Percentiles rank a stretch among this genome's conserved stretches.
These are phyloP conservation scores for Colletotrichum navitas DNA, from an alignment of 2,329 filamentous ascomycete species.

Conservation along the genomic window DNA sequence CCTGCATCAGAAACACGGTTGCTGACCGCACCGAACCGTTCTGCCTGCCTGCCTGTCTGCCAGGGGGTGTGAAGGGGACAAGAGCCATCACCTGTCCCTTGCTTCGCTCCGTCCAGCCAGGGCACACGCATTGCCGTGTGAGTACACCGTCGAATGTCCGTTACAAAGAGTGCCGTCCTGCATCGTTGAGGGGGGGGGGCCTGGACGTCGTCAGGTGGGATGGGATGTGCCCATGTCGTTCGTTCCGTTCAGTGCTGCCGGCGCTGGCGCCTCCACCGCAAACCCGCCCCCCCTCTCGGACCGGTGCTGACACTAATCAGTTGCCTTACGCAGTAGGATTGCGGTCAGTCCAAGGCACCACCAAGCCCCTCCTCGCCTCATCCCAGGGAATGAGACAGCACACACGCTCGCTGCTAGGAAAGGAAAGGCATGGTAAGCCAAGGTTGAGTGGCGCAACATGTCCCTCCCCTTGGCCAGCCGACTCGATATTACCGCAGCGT, in stretches of 20 bases:
- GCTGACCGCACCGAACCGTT: conserved; percentile 29
- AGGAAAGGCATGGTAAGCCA: conserved; percentile 13
- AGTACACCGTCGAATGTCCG: conserved; percentile 1
- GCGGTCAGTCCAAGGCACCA: conserved; percentile 12
- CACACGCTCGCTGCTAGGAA: conserved; percentile 1
- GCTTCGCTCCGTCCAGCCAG: conserved; percentile 7
- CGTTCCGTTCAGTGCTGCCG: conserved; percentile 10
- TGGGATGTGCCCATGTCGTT: conserved; percentile 6
- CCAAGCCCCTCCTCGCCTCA: conserved; percentile 6
- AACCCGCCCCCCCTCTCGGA: conserved; percentile 5
- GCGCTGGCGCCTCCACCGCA: conserved; percentile 23
- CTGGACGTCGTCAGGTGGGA: not conserved
- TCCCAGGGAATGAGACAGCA: conserved; percentile 22
- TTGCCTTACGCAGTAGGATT: conserved; percentile 11
- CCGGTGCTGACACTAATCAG: conserved; percentile 28
- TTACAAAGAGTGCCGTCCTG: not conserved
- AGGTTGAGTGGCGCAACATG: conserved; percentile 1
- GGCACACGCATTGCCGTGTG: conserved; percentile 13
- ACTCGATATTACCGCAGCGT: conserved; percentile 19
- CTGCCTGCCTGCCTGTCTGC: conserved; percentile 4
- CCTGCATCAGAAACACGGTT: conserved; percentile 28
- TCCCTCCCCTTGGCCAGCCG: conserved; percentile 15
- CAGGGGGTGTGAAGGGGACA: not conserved
- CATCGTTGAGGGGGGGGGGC: not conserved
- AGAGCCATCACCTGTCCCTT: conserved; percentile 8